Percentiles rank a stretch among this genome's conserved stretches.
Conservation (phyloP, 306 rosid species). For the peach (Prunus persica) region Prunus_persica_NCBIv2 NC_034013.1:17164501-17165000, state of each 20-base stretch:
- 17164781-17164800: background rate
- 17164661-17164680: slow-evolving; percentile 90
- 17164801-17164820: background rate
- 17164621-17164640: slow-evolving; percentile 91
- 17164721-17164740: slow-evolving; percentile 24
- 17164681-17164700: slow-evolving; percentile 92
- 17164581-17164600: slow-evolving; percentile 95
- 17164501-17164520: slow-evolving; percentile 98
- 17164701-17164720: slow-evolving; percentile 70
- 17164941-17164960: background rate
- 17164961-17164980: background rate
- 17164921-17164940: background rate
- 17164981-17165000: background rate
- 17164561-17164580: slow-evolving; percentile 89
- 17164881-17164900: background rate
- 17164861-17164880: background rate
- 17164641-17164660: slow-evolving; percentile 87
- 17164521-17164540: slow-evolving; percentile 95
- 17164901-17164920: background rate
- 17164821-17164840: slow-evolving; percentile 13
- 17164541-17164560: slow-evolving; percentile 88
- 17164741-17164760: slow-evolving; percentile 15
- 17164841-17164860: background rate
- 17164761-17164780: background rate
- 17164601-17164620: slow-evolving; percentile 94